Base-by-base conservation (phyloP, 106 monocot species). In the Dioscorea dumetorum region DNA sequence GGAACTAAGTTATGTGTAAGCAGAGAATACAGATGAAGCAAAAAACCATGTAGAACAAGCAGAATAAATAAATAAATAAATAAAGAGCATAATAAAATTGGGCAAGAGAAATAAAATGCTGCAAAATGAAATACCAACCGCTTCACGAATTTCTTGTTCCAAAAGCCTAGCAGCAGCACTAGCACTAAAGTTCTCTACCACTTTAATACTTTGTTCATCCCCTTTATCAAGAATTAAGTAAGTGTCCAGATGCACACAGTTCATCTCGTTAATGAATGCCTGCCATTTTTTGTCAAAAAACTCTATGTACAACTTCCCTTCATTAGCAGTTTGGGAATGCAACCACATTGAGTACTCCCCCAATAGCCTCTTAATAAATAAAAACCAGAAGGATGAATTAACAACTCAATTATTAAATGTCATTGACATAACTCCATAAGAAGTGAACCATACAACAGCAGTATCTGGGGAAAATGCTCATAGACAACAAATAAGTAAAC, bases 101-200 rank as follows among this genome's bases (percentile, higher is more conserved):
- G 41, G 10, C 41, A 41, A 10, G 41, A 41, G 41, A 6, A 8
- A 8, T 3, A 41, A 41, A 41, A 41, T 41, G 1, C 41, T 5
- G 5, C 10, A 67, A 60, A 50, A 50, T 21, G 24, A 62, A 49
- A 66, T 53, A 81, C 83, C 75, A 64, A 99, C 97, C 81, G 81
- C 82, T 93, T 93, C 97, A 57, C 87, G 87, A 58, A 99, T 84
- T 82, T 99, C 97, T 73, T 93, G 82, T 65, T 99, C 97, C 68
- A 90, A 81, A 62, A 93, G 84, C 74, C 51, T 90, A 62, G 97
- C 62, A 78, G 89, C 90, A 73, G 93, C 86, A 67, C 72, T 72
- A 49, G 93, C 67, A 74, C 81, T 92, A 60, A 99, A 99, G 66
- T 67, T 82, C 32, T 87, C 72, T 20, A 81, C 48, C 48, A 87